Evolutionary conservation across 805 yeast species (phyloP), one percentile per base, ranked within the genome.

Genomic region (Ogataea salicorniae): DNA sequence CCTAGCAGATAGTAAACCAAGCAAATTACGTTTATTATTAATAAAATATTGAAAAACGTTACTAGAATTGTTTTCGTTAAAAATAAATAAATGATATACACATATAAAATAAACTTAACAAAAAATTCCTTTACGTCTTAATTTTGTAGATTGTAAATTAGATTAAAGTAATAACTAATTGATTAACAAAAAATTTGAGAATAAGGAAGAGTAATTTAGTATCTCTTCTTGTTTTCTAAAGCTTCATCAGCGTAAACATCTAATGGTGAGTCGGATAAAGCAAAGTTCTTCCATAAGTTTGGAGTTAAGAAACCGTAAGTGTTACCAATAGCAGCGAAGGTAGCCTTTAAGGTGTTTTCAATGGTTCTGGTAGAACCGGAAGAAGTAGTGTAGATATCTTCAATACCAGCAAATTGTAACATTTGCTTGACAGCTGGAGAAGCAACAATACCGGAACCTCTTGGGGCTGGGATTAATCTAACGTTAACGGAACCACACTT

Each of bases 401-500:
- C 96, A 75, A 94, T 84, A 88, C 99, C 99, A 72, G 97, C 99
- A 74, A 94, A 87, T 81, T 92, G 96, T 80, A 94, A 81, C 77
- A 94, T 84, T 80, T 90, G 90, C 87, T 91, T 92, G 75, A 94
- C 98, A 64, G 96, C 97, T 75, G 99, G 98, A 66, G 99, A 94
- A 72, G 99, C 99, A 67, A 94, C 97, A 72, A 94, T 88, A 87
- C 97, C 98, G 75, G 96, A 90, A 92, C 99, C 99, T 84, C 99
- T 94, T 84, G 99, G 98, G 64, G 99, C 99, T 77, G 99, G 99
- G 73, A 94, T 91, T 73, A 94, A 84, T 84, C 99, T 90, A 64
- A 92, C 97, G 59, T 85, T 75, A 71, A 94, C 98, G 77, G 98
- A 92, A 85, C 99, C 99, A 83, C 98, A 94, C 90, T 92, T 94